phyloP scores from a whole-genome alignment of 1,284 basidiomycete species.

The Irpex sp. region DNA sequence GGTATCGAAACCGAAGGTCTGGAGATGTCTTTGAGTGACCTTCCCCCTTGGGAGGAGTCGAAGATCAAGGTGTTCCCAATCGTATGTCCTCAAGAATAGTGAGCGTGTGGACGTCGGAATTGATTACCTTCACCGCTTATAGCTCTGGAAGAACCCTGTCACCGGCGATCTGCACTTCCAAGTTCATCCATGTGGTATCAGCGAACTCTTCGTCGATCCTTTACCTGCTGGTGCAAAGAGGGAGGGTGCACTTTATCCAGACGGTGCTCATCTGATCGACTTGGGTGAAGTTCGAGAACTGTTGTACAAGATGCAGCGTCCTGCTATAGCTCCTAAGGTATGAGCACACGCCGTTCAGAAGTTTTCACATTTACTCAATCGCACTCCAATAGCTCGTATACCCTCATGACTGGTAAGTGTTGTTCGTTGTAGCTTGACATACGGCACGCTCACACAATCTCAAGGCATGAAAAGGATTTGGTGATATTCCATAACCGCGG shows the following conservation, averaged over 20 bases:
- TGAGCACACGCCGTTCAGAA: constrained; percentile 13
- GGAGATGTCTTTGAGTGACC: constrained; percentile 60
- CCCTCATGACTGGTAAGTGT: constrained; percentile 57
- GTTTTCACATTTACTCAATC: neutral
- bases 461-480: constrained; percentile 55
- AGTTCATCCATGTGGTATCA: constrained; percentile 66
- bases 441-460: neutral
- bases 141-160: constrained; percentile 85
- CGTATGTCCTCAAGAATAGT: constrained; percentile 35
- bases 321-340: constrained; percentile 70
- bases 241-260: constrained; percentile 65
- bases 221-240: constrained; percentile 50
- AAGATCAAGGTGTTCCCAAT: constrained; percentile 71
- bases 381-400: constrained; percentile 45
- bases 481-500: constrained; percentile 77
- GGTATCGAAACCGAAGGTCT: constrained; percentile 76
- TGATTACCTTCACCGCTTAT: neutral
- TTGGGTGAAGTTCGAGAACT: constrained; percentile 68
- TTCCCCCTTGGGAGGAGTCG: constrained; percentile 72
- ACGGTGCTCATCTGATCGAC: constrained; percentile 70
- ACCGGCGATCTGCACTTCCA: constrained; percentile 77
- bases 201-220: constrained; percentile 57
- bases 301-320: constrained; percentile 77
- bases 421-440: neutral
- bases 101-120: neutral